Percentiles rank a stretch among this genome's conserved stretches.
Evolutionary conservation across 306 rosid genomes (phyloP).

Genomic region (Prunus davidiana): DNA sequence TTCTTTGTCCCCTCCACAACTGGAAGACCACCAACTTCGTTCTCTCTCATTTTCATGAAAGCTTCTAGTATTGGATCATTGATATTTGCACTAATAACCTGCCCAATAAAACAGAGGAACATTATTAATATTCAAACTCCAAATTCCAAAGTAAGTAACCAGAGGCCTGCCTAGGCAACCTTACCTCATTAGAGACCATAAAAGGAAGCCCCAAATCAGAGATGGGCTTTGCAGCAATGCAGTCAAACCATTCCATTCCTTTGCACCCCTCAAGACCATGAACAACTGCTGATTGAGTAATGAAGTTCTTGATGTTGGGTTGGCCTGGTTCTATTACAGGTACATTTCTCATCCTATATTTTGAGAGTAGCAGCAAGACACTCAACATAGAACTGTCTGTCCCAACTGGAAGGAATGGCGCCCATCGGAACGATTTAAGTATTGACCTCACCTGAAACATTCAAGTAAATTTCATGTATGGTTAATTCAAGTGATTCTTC

Average conservation of each 20-base stretch:
- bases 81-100: constrained; percentile 63
- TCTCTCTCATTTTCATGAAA: constrained; percentile 74
- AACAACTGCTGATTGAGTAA: constrained; percentile 87
- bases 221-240: constrained; percentile 53
- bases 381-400: constrained; percentile 64
- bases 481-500: not conserved
- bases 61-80: constrained; percentile 69
- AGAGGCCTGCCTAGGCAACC: not conserved
- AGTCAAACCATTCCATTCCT: constrained; percentile 91
- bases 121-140: not conserved
- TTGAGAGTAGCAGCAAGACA: constrained; percentile 78
- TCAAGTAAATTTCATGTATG: not conserved
- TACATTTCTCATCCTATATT: constrained; percentile 81
- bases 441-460: constrained; percentile 62
- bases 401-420: constrained; percentile 77
- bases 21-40: constrained; percentile 77
- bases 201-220: constrained; percentile 83
- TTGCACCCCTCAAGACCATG: constrained; percentile 76
- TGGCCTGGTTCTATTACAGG: constrained; percentile 74
- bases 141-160: not conserved
- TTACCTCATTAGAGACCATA: constrained; percentile 60
- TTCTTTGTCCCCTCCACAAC: constrained; percentile 61
- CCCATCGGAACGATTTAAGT: constrained; percentile 65
- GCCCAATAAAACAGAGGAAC: constrained; percentile 9
- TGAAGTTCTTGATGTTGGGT: constrained; percentile 61